Evolutionary conservation across 208 protist species (phyloP), one percentile per base, ranked within the genome.

Genomic region (Angomonas deanei): DNA sequence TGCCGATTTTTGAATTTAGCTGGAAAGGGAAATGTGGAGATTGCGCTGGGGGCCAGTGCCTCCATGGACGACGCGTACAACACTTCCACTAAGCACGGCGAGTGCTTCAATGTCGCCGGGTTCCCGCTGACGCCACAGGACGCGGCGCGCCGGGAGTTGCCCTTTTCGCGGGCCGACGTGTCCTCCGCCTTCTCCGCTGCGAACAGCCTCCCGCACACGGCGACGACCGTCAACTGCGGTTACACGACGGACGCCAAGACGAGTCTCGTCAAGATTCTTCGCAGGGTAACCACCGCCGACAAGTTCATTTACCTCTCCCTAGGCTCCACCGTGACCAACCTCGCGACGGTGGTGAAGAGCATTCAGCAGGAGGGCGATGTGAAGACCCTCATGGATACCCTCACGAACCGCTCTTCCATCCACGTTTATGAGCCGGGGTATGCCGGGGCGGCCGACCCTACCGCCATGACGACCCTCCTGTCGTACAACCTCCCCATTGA

Each of bases 401-500:
- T 76, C 19, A 26, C 34, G 19, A 28, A 58, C 13, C n/a, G 59
- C 10, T 23, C 54, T 3, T 49, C 50, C 21, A 59, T 74, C 19
- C 74, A 80, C 39, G 31, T 80, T 5, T 49, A 72, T 32, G 74
- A 80, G 46, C 70, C 61, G 48, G 70, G 74, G 27, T 72, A 80
- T 61, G 61, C 34, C 21, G 57, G 61, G 23, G 68, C 57, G 15
- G 68, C 66, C 1, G 74, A 80, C 52, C 31, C 36, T 24, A 33
- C 26, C 47, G 36, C 69, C 6, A 70, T 74, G 33, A 2, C 2
- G 31, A 19, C 36, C 8, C 21, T 80, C 24, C 57, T 80, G 5
- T 46, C 60, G 21, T 10, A 55, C 11, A 17, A 8, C 13, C 30
- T 72, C 34, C 33, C 32, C 21, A 33, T 48, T 6, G 17, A 34